A percentile compares a stretch with the other conserved stretches of the same genome.
Conservation (phyloP, 169 alveolate species). For the Perkinsus chesapeaki region DNA sequence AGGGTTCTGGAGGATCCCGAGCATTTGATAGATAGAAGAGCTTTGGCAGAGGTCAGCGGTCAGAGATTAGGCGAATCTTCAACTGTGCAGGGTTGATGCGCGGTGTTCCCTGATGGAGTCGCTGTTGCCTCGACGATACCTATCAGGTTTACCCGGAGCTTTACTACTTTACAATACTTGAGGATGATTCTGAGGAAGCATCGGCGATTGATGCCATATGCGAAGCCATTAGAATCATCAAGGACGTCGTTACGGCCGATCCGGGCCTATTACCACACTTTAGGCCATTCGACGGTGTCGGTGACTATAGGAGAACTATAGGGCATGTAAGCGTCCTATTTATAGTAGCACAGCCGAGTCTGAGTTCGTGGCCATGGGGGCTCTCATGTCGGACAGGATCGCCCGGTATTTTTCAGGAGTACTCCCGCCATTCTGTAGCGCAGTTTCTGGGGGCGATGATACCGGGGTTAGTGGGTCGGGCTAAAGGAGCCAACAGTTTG, state of each 20-base stretch:
- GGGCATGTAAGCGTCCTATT: background rate
- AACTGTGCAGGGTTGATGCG: background rate
- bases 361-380: too few relatives aligned
- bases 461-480: background rate
- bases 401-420: background rate
- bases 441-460: background rate
- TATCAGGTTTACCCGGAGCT: background rate
- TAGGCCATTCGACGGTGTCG: background rate
- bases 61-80: background rate
- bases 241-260: background rate
- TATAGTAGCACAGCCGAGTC: too few relatives aligned
- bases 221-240: background rate
- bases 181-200: background rate
- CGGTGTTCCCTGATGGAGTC: background rate
- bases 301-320: background rate
- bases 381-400: too few relatives aligned
- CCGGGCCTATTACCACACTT: background rate
- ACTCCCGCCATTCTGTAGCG: background rate
- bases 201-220: background rate
- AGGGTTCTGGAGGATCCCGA: background rate
- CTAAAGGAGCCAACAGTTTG: background rate
- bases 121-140: background rate
- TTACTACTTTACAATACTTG: background rate
- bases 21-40: background rate
- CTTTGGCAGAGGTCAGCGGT: background rate